Evolutionary conservation across 495 filamentous ascomycete species (phyloP).

Genomic region (Penicillium antarcticum): DNA sequence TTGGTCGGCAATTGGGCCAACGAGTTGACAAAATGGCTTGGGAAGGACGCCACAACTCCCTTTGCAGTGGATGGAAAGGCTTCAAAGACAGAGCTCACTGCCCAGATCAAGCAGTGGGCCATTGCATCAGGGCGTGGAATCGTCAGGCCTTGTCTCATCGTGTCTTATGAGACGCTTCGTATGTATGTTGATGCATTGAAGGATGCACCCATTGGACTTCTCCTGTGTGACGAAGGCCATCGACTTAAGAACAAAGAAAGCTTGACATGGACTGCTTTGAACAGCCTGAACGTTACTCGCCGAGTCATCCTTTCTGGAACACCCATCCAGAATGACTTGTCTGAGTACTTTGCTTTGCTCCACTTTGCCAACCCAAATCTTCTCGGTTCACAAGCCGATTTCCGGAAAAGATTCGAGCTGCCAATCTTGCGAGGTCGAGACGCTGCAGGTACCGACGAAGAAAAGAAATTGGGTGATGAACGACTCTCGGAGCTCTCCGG

Average conservation of each 20-base stretch:
- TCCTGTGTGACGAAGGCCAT: slow-evolving; percentile 98
- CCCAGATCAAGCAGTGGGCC: slow-evolving; percentile 92
- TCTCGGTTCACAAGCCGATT: slow-evolving; percentile 84
- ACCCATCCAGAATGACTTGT: slow-evolving; percentile 96
- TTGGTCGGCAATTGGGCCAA: slow-evolving; percentile 98
- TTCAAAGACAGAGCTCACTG: slow-evolving; percentile 84
- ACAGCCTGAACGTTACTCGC: slow-evolving; percentile 82
- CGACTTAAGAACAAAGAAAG: slow-evolving; percentile 97
- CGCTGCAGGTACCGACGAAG: slow-evolving; percentile 79
- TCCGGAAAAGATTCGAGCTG: slow-evolving; percentile 90
- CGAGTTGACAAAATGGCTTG: slow-evolving; percentile 86
- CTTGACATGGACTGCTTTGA: slow-evolving; percentile 87
- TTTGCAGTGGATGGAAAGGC: slow-evolving; percentile 98
- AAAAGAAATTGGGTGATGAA: slow-evolving; percentile 81
- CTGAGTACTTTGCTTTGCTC: slow-evolving; percentile 94
- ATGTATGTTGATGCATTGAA: slow-evolving; percentile 86
- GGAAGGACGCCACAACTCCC: slow-evolving; percentile 82
- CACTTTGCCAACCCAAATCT: slow-evolving; percentile 96
- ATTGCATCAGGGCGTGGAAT: slow-evolving; percentile 86
- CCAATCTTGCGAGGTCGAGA: slow-evolving; percentile 93
- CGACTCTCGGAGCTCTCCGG: slow-evolving; percentile 74
- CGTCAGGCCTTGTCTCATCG: slow-evolving; percentile 94
- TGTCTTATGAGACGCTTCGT: slow-evolving; percentile 95
- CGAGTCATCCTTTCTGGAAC: slow-evolving; percentile 96
- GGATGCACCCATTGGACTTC: slow-evolving; percentile 81